Percentiles rank a stretch among this genome's conserved stretches.
Conservation (phyloP, 257 asterid genomes). For the Apocynum venetum region DNA sequence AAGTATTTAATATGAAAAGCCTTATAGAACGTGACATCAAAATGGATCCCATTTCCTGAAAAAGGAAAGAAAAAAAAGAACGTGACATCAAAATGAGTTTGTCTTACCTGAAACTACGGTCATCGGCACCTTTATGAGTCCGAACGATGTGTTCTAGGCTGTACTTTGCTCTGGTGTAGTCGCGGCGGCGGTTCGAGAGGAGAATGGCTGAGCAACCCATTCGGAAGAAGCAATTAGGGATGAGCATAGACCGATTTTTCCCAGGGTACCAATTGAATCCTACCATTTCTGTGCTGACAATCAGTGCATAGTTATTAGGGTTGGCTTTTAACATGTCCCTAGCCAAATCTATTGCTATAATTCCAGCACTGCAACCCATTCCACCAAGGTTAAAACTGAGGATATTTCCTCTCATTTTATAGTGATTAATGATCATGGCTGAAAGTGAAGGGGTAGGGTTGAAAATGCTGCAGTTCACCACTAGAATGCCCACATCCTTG, state of each 20-base stretch:
- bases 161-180: constrained; percentile 75
- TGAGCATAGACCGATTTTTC: constrained; percentile 78
- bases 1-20: too few species aligned
- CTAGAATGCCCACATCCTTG: constrained; percentile 78
- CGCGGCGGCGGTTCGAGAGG: constrained; percentile 87
- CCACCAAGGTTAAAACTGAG: constrained; percentile 89
- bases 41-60: too few species aligned
- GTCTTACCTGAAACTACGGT: constrained; percentile 78
- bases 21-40: too few species aligned
- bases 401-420: constrained; percentile 87
- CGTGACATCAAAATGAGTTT: neutral
- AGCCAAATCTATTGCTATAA: constrained; percentile 77
- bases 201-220: constrained; percentile 97
- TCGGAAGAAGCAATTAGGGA: constrained; percentile 83
- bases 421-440: constrained; percentile 92
- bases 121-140: constrained; percentile 93
- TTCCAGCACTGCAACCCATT: constrained; percentile 94
- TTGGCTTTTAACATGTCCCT: constrained; percentile 82
- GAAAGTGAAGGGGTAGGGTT: constrained; percentile 99
- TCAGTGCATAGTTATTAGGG: constrained; percentile 76
- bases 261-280: constrained; percentile 93
- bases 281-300: constrained; percentile 92
- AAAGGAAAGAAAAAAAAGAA: too few species aligned
- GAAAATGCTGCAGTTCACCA: constrained; percentile 90
- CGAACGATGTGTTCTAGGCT: constrained; percentile 81